Conservation (phyloP, 805 yeast genomes). For the Metschnikowia anglica region DNA sequence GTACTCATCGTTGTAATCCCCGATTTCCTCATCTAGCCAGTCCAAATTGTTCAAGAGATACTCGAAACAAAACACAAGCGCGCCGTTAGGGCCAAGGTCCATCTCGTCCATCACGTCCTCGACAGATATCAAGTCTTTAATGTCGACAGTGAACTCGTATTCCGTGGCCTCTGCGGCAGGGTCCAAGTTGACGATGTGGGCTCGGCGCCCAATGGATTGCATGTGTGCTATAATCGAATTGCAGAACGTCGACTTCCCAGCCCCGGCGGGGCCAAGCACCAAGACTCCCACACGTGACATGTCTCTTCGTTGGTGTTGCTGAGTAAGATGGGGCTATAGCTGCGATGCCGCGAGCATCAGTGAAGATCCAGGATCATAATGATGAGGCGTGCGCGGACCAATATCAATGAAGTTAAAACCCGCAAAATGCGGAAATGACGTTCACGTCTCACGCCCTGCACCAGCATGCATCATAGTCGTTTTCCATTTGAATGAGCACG, state of each 20-base stretch:
- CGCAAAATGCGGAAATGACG: too few species aligned
- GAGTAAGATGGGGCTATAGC: conserved; percentile 2
- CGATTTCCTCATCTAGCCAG: conserved; percentile 97
- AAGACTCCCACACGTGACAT: conserved; percentile 96
- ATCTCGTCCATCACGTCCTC: conserved; percentile 96
- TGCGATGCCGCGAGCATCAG: too few species aligned
- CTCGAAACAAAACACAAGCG: conserved; percentile 89
- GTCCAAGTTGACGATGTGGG: conserved; percentile 91
- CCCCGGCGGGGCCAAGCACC: conserved; percentile 97
- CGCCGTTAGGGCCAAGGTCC: conserved; percentile 94
- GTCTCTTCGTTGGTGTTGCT: conserved; percentile 1
- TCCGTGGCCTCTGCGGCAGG: conserved; percentile 97
- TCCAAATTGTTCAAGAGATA: conserved; percentile 84
- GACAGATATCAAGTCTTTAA: conserved; percentile 82
- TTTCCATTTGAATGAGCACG: conserved; percentile 67
- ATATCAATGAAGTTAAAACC: not conserved
- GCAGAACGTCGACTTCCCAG: conserved; percentile 91
- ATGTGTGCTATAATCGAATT: conserved; percentile 81
- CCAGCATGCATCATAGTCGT: conserved; percentile 66
- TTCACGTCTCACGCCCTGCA: conserved; percentile 34
- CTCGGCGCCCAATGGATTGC: conserved; percentile 87
- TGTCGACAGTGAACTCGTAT: conserved; percentile 89
- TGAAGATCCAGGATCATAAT: not conserved
- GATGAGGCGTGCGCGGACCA: conserved; percentile 20
- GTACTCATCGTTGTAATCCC: conserved; percentile 93